Evolutionary conservation across 768 basidiomycete species (phyloP).

Genomic region (Auriscalpium vulgare): DNA sequence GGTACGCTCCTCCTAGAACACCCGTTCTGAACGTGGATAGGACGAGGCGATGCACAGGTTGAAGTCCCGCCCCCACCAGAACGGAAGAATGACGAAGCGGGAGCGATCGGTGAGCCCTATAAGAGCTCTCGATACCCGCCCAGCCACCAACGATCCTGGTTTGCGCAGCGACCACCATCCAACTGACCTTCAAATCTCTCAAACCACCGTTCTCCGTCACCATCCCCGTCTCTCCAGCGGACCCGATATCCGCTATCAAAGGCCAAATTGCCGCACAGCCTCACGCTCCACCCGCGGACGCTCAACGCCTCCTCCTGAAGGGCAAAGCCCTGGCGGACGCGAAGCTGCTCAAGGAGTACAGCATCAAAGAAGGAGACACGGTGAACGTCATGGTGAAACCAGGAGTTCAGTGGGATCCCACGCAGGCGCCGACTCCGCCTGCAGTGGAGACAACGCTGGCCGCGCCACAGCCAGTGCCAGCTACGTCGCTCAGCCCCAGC

Average conservation of each 20-base stretch:
- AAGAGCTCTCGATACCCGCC: background rate
- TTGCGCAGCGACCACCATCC: conserved; percentile 34
- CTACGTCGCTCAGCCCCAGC: conserved; percentile 4
- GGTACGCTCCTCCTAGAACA: conserved; percentile 31
- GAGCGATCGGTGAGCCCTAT: conserved; percentile 24
- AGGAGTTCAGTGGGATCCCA: conserved; percentile 56
- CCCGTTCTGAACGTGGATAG: background rate
- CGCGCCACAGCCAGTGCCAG: conserved; percentile 1
- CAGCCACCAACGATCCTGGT: background rate
- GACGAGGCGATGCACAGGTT: conserved; percentile 31
- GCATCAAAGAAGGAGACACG: conserved; percentile 68
- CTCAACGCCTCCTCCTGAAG: conserved; percentile 83
- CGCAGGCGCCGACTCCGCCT: conserved; percentile 27
- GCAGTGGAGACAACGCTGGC: conserved; percentile 2
- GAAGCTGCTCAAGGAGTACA: conserved; percentile 89
- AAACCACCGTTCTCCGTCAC: conserved; percentile 79
- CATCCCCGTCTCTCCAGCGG: conserved; percentile 69
- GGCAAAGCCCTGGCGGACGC: conserved; percentile 89
- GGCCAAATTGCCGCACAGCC: conserved; percentile 57
- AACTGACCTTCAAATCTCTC: conserved; percentile 81
- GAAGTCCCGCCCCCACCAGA: conserved; percentile 54
- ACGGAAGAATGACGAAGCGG: conserved; percentile 30
- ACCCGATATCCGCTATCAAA: conserved; percentile 79
- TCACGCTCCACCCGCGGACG: conserved; percentile 67
- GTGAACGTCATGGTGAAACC: conserved; percentile 86